Evolutionary conservation across 1,284 basidiomycete genomes (phyloP).

Genomic region (Ceratobasidium sp.): DNA sequence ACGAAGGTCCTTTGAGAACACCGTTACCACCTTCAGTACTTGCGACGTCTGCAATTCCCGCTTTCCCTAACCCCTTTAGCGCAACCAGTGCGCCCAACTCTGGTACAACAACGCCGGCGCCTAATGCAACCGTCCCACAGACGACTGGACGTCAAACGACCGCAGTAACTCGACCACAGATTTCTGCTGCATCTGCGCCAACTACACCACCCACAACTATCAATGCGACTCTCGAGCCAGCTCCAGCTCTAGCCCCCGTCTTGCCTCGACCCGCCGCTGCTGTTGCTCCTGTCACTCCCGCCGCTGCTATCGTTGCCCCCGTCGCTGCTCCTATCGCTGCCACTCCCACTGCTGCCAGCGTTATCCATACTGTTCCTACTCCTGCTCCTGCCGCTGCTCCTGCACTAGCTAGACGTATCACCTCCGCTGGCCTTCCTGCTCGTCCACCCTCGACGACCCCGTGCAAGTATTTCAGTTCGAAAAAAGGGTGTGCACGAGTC

Average conservation of each 20-base stretch:
- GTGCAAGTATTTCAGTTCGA: slow-evolving; percentile 10
- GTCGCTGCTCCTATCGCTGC: too few species aligned
- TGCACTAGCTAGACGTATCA: neutral
- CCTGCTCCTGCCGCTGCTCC: neutral
- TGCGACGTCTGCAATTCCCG: neutral
- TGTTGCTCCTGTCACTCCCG: too few species aligned
- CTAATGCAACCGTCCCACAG: too few species aligned
- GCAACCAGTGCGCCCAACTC: neutral
- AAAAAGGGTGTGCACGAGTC: slow-evolving; percentile 1
- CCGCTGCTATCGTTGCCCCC: too few species aligned
- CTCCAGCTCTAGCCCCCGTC: too few species aligned
- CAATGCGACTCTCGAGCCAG: neutral
- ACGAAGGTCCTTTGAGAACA: slow-evolving; percentile 7
- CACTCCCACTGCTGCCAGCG: too few species aligned
- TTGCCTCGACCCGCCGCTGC: too few species aligned
- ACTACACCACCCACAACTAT: neutral
- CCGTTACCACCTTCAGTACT: neutral
- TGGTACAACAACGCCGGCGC: neutral
- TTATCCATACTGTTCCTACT: neutral
- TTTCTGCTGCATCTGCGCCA: neutral
- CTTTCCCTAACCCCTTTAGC: neutral
- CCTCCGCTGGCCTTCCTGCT: neutral
- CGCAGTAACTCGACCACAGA: too few species aligned
- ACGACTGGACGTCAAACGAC: too few species aligned
- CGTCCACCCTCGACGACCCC: slow-evolving; percentile 7